Evolutionary conservation across 192 early-diverging fungal genomes (phyloP), one percentile per base, ranked within the genome.

Genomic region (Rhizophagus prolifer): DNA sequence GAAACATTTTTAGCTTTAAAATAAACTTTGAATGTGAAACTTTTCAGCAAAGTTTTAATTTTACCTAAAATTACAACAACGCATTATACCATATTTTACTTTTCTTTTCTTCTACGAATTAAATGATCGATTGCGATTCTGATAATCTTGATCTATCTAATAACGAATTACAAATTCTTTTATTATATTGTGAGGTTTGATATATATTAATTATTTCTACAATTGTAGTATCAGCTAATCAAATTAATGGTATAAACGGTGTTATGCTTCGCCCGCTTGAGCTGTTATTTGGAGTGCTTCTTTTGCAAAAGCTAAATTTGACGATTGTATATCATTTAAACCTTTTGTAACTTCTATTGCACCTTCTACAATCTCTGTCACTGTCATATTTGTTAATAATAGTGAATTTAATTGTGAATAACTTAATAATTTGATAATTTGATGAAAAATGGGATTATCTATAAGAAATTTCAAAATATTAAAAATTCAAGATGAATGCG

Each of bases 121-220:
- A 76, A 16, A 2, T 16, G 2, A 10, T 67, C 54, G 0, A 76
- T 21, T 0, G 63, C 64, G 21, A 41, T 10, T 76, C 31, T 7
- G 75, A 44, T 31, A 31, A 10, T 16, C 58, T 16, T 12, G 54
- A 65, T 36, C 75, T 64, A 66, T 76, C 75, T 5, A 68, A 28
- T 16, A 76, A 38, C 3, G 65, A 41, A 58, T 58, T 68, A 76
- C 75, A 76, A 47, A 76, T 76, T 38, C 30, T 76, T 76, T 66
- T 76, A 44, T 76, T 76, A 68, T 67, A 58, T 28, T 76, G 64
- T 10, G 75, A 63, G 0, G 63, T 46, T 13, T 68, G 47, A 67
- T 68, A 76, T 21, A 67, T 58, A 13, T 58, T 31, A 14, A 68
- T 25, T 16, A 76, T 76, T 76, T 76, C 64, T 58, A 19, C 28